phyloP scores from a whole-genome alignment of 1,139 yeast species.

The Zygotorulaspora mrakii region DNA sequence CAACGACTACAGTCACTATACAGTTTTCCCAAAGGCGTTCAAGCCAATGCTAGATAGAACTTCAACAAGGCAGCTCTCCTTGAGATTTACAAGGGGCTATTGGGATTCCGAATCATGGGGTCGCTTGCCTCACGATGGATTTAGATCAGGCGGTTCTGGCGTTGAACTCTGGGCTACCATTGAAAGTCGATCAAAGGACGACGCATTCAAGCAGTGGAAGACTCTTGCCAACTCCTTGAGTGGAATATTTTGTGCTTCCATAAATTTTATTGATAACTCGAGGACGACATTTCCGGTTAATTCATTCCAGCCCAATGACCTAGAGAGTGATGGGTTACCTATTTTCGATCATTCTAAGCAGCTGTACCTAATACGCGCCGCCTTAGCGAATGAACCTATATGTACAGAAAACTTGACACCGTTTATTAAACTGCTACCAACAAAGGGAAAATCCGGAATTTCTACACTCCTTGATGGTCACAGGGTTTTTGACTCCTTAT shows the following conservation, averaged over 20 bases:
- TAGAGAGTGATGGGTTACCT: conserved; percentile 25
- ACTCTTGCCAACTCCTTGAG: conserved; percentile 71
- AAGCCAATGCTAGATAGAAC: conserved; percentile 73
- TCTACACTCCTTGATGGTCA: conserved; percentile 90
- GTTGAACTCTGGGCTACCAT: conserved; percentile 89
- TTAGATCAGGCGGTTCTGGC: conserved; percentile 85
- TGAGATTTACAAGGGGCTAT: conserved; percentile 90
- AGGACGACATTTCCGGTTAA: conserved; percentile 70
- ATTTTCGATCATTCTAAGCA: conserved; percentile 33
- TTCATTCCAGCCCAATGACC: conserved; percentile 41
- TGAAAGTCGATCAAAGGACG: conserved; percentile 54
- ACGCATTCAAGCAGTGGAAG: conserved; percentile 67
- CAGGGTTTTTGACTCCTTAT: conserved; percentile 84
- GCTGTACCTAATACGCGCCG: conserved; percentile 68
- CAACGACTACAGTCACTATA: conserved; percentile 50
- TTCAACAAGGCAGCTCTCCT: conserved; percentile 68
- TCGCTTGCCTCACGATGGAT: conserved; percentile 66
- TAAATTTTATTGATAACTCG: conserved; percentile 79
- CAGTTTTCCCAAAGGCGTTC: conserved; percentile 73
- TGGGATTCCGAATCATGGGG: conserved; percentile 96
- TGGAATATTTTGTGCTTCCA: conserved; percentile 92
- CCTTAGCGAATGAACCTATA: conserved; percentile 91
- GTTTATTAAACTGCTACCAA: conserved; percentile 81
- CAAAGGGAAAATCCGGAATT: conserved; percentile 88
- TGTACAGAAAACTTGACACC: conserved; percentile 98